Conservation (phyloP, 352 stramenopile species). For the Globisporangium takayamanum region DNA sequence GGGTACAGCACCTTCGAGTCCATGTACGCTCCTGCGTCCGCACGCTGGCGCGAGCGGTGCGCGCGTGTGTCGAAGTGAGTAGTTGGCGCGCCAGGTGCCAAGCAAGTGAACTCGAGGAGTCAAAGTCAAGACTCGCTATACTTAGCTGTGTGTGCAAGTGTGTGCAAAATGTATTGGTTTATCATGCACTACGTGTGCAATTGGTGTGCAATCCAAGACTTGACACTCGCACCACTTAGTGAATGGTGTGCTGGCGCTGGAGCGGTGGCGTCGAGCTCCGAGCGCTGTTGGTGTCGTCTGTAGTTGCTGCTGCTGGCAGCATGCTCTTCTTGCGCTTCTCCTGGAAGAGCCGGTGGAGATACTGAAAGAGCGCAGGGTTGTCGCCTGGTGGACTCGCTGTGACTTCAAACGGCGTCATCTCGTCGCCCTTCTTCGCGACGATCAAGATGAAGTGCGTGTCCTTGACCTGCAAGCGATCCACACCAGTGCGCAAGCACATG, state of each 20-base stretch:
- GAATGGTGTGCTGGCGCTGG: slow-evolving; percentile 7
- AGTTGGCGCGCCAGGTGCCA: background rate
- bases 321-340: slow-evolving; percentile 20
- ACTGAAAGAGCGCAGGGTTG: slow-evolving; percentile 20
- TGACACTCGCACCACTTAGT: background rate
- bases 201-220: too few relatives aligned
- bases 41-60: too few relatives aligned
- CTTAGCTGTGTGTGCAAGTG: background rate
- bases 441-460: slow-evolving; percentile 35
- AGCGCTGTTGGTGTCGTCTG: background rate
- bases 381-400: slow-evolving; percentile 18
- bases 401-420: slow-evolving; percentile 26
- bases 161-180: background rate
- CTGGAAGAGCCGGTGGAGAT: slow-evolving; percentile 19
- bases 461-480: slow-evolving; percentile 13
- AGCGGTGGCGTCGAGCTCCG: background rate
- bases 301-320: background rate
- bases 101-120: background rate
- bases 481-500: too few relatives aligned
- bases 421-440: slow-evolving; percentile 22
- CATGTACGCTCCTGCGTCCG: background rate
- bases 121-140: background rate
- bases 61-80: too few relatives aligned
- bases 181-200: background rate
- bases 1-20: slow-evolving; percentile 36